Base-by-base conservation (phyloP, 805 yeast species). In the Allodekkera sacchari region DNA sequence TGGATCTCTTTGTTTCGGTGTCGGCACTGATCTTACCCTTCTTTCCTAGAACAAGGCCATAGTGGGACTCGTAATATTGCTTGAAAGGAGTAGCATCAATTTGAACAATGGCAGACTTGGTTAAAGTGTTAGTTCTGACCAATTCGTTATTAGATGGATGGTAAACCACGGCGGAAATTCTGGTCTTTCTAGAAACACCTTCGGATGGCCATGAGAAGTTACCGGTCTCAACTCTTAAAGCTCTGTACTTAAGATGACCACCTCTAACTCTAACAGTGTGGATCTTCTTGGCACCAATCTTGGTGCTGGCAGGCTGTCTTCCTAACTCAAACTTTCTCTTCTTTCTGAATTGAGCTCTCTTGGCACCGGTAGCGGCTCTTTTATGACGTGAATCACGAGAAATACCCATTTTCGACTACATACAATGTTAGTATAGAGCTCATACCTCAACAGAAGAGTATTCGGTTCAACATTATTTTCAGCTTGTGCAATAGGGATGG, bases 331-430 rank as follows among this genome's bases (percentile, higher is more conserved):
- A 89, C 94, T 89, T 92, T 80, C 98, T 79, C 95, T 89, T 89
- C 89, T 89, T 89, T 85, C 97, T 89, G 95, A 80, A 84, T 73
- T 87, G 95, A 71, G 97, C 97, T 74, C 96, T 87, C 74, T 87
- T 88, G 68, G 98, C 98, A 83, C 98, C 98, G 64, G 98, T 88
- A 71, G 94, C 95, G 61, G 96, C 73, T 74, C 98, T 94, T 84
- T 89, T 89, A 88, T 92, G 98, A 76, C 96, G 96, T 71, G 98
- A 89, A 79, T 92, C 97, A 79, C 98, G 89, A 72, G 97, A 87
- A 83, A 89, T 89, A 88, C 98, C 97, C 98, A 89, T 89, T 68
- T 68, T 82, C 48, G 36, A 35, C 36, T 39, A 18, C 30, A 27
- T 20, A 23, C 22, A 20, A 32, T 29, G 37, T 33, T 36, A 36